Conservation (phyloP, 2,329 filamentous ascomycete genomes). For the Sclerotinia spermophila region DNA sequence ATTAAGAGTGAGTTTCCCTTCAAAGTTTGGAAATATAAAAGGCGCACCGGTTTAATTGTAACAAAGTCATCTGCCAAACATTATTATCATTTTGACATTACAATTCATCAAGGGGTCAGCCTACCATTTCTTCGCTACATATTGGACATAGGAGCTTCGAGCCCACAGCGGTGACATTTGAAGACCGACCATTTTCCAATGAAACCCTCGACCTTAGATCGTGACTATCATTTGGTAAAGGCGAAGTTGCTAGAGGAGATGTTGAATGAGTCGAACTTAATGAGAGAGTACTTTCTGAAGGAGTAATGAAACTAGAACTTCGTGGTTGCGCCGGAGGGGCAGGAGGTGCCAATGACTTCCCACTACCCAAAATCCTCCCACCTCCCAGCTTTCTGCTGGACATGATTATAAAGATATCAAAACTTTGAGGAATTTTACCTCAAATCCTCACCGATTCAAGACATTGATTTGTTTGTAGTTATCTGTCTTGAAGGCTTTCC, state of each 20-base stretch:
- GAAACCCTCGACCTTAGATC: slow-evolving; percentile 81
- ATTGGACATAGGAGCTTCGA: slow-evolving; percentile 88
- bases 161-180: slow-evolving; percentile 50
- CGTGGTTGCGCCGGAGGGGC: slow-evolving; percentile 42
- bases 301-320: slow-evolving; percentile 45
- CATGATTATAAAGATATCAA: slow-evolving; percentile 50
- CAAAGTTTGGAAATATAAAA: slow-evolving; percentile 13
- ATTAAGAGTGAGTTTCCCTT: slow-evolving; percentile 33
- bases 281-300: slow-evolving; percentile 71
- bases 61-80: slow-evolving; percentile 69
- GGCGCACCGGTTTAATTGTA: slow-evolving; percentile 78
- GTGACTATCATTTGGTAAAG: slow-evolving; percentile 66
- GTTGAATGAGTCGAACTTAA: slow-evolving; percentile 70
- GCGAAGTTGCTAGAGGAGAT: slow-evolving; percentile 52
- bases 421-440: slow-evolving; percentile 21
- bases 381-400: slow-evolving; percentile 84
- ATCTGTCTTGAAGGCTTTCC: slow-evolving; percentile 8
- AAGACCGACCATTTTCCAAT: slow-evolving; percentile 55
- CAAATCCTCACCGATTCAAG: slow-evolving; percentile 30
- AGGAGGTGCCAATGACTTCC: slow-evolving; percentile 72
- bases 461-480: slow-evolving; percentile 19
- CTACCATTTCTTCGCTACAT: slow-evolving; percentile 95
- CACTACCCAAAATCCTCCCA: slow-evolving; percentile 85
- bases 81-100: slow-evolving; percentile 24
- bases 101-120: slow-evolving; percentile 15